A percentile compares a stretch with the other conserved stretches of the same genome.
phyloP scores from a whole-genome alignment of 176 grass and related monocot genomes.

The Phoenix dactylifera region DNA sequence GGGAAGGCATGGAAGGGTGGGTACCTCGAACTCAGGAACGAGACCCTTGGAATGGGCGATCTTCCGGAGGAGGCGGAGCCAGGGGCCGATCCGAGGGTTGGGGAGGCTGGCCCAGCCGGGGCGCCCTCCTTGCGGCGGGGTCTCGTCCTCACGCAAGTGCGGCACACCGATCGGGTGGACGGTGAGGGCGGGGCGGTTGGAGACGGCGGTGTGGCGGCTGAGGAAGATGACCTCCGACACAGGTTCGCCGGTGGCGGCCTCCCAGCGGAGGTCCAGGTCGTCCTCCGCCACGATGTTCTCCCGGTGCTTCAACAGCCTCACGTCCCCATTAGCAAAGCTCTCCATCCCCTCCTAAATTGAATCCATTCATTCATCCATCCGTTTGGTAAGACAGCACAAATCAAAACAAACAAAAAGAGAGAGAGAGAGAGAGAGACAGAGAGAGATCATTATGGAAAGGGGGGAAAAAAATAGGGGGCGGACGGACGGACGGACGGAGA shows the following conservation, averaged over 20 bases:
- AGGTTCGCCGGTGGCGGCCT: slow-evolving; percentile 47
- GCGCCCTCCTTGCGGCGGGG: slow-evolving; percentile 56
- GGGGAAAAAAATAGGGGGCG: neutral
- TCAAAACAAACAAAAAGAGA: neutral
- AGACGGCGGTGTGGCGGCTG: slow-evolving; percentile 66
- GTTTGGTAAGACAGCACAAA: neutral
- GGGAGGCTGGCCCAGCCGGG: slow-evolving; percentile 78
- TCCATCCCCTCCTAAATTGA: slow-evolving; percentile 40
- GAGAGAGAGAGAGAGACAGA: neutral
- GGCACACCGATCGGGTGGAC: slow-evolving; percentile 89
- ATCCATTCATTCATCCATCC: too few relatives aligned
- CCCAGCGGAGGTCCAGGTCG: slow-evolving; percentile 49
- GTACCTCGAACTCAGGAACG: slow-evolving; percentile 88
- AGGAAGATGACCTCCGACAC: slow-evolving; percentile 68
- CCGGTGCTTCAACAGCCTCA: slow-evolving; percentile 57
- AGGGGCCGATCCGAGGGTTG: slow-evolving; percentile 72
- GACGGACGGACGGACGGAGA: slow-evolving; percentile 28
- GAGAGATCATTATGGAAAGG: neutral
- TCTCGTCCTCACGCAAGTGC: slow-evolving; percentile 76
- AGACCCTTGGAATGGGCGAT: slow-evolving; percentile 53
- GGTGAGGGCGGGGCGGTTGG: slow-evolving; percentile 66
- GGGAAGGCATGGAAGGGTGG: neutral
- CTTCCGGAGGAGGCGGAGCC: slow-evolving; percentile 63
- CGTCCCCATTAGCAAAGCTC: slow-evolving; percentile 50
- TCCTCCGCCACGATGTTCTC: slow-evolving; percentile 48